Base-by-base conservation (phyloP, 768 basidiomycete genomes). In the Tricholomella constricta region DNA sequence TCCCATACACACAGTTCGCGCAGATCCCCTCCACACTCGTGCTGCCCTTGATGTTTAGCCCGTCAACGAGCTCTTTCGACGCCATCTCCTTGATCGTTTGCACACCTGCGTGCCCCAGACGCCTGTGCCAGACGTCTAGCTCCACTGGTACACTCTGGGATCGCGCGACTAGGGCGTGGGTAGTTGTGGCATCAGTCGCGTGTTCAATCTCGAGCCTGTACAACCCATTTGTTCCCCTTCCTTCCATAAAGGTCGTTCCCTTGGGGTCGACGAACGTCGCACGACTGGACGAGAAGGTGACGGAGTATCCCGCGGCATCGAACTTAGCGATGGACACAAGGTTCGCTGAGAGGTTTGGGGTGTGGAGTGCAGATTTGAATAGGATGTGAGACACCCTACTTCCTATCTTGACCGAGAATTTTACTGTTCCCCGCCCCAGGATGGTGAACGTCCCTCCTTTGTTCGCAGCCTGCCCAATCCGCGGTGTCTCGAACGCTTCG, bases 291-390 rank as follows among this genome's bases (percentile, higher is more conserved):
- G 19, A 5, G 32, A 45, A 45, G 6, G 26, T 29, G 3, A 45
- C 17, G 6, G 44, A 25, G 27, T 17, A 52, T 0, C 51, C 25
- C 2, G 43, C 51, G 10, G 22, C n/a, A n/a, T 45, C 34, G 6
- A 51, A 45, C 17, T 51, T 51, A 3, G 9, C 20, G n/a, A 44
- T 36, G 0, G 22, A 51, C 8, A 51, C 20, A 22, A 25, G 35
- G 17, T 49, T 49, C 14, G 48, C 35, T 1, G 29, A n/a, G 19
- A 40, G 48, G n/a, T 37, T n/a, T 10, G 49, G 49, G 4, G 49
- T 51, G 26, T 51, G 49, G 3, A 69, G 44, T 1, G 64, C 65
- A 22, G 66, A 54, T 5, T 34, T 34, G 32, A 69, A 62, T 2
- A 48, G 58, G 11, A 69, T 25, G 0, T 45, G 52, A 2, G 59